Evolutionary conservation across 164 flowering plant genomes (phyloP).

Genomic region (Echeveria elegans): DNA sequence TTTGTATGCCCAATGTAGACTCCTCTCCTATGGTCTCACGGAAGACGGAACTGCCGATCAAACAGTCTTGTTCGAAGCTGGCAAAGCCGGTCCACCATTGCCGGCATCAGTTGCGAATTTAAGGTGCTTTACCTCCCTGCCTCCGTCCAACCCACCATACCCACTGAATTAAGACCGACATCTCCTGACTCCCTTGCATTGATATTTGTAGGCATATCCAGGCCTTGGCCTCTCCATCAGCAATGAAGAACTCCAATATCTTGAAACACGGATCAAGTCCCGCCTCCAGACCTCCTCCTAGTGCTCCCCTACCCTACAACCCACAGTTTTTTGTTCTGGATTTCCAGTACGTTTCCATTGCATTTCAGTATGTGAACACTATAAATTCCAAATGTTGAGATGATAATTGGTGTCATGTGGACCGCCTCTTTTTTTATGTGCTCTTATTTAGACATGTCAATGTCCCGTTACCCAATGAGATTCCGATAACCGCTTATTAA

Average conservation of each 20-base stretch:
- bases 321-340: background rate
- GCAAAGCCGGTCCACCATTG: slow-evolving; percentile 89
- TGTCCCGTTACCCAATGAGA: no score
- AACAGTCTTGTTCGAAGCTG: slow-evolving; percentile 87
- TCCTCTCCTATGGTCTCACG: slow-evolving; percentile 88
- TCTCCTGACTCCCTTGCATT: background rate
- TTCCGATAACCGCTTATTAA: no score
- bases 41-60: slow-evolving; percentile 64
- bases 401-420: no score
- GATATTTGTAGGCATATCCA: slow-evolving; percentile 89
- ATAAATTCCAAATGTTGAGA: no score
- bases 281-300: slow-evolving; percentile 52
- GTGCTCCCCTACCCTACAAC: background rate
- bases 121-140: slow-evolving; percentile 43
- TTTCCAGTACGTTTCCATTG: background rate
- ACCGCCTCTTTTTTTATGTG: no score
- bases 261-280: slow-evolving; percentile 78
- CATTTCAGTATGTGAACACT: no score
- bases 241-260: slow-evolving; percentile 47
- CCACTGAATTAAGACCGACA: background rate
- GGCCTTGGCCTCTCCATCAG: slow-evolving; percentile 81
- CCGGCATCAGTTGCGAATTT: slow-evolving; percentile 79
- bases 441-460: no score
- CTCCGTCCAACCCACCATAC: background rate
- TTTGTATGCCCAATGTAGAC: slow-evolving; percentile 48